phyloP scores from a whole-genome alignment of 768 basidiomycete species.

The Dentipellis sp. region DNA sequence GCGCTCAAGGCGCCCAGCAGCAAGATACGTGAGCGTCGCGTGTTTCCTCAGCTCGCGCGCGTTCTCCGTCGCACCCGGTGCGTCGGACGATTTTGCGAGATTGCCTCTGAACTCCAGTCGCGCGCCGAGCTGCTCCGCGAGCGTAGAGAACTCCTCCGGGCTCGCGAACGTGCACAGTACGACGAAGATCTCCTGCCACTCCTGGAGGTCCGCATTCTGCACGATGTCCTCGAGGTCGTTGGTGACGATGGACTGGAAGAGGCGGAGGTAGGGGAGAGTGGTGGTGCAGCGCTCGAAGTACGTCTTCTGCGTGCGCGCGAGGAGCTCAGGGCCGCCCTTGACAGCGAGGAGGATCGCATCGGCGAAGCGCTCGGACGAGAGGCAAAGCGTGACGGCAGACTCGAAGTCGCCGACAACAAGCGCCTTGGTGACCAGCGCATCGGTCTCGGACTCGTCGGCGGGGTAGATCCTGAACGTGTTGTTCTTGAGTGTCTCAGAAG shows the following conservation, averaged over 20 bases:
- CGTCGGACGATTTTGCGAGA: conserved; percentile 42
- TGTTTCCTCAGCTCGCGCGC: conserved; percentile 56
- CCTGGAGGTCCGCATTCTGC: conserved; percentile 88
- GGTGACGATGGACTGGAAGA: conserved; percentile 91
- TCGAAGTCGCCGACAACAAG: conserved; percentile 94
- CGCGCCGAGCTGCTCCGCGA: conserved; percentile 87
- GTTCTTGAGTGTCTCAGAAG: conserved; percentile 63
- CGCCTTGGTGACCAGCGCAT: conserved; percentile 84
- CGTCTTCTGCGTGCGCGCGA: conserved; percentile 82
- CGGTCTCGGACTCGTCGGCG: conserved; percentile 75
- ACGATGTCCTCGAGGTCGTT: conserved; percentile 91
- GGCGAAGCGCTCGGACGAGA: conserved; percentile 83
- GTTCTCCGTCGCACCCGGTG: conserved; percentile 27
- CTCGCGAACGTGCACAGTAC: conserved; percentile 91
- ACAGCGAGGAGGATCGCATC: conserved; percentile 93
- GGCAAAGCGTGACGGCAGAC: conserved; percentile 84
- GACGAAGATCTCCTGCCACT: conserved; percentile 97
- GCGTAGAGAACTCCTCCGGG: conserved; percentile 73
- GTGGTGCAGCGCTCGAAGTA: conserved; percentile 84
- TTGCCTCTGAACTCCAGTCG: conserved; percentile 82
- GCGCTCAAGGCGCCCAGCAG: conserved; percentile 81
- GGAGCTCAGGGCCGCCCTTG: conserved; percentile 79
- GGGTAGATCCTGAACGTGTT: conserved; percentile 91
- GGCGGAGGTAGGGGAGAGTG: conserved; percentile 76
- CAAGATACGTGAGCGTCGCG: conserved; percentile 89